A percentile compares a stretch with the other conserved stretches of the same genome.
These are phyloP conservation scores for Bidens hawaiensis DNA, from an alignment of 140 eudicot species.

Conservation along the genomic window DNA sequence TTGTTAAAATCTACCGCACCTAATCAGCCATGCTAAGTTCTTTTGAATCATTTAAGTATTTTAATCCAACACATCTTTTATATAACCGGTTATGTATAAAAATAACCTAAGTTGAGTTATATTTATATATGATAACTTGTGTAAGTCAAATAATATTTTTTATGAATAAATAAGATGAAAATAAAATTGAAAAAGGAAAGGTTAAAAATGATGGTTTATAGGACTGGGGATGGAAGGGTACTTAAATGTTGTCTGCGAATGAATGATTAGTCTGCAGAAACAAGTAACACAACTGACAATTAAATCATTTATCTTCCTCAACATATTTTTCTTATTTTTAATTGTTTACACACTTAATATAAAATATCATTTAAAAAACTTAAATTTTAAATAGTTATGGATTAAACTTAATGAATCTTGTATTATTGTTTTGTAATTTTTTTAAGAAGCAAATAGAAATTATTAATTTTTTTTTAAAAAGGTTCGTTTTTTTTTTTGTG, in stretches of 20 bases:
- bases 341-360: no score
- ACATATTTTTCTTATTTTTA: background rate
- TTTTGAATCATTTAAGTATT: no score
- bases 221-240: constrained; percentile 36
- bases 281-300: constrained; percentile 34
- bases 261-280: constrained; percentile 39
- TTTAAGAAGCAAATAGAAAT: no score
- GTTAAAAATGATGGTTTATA: constrained; percentile 39
- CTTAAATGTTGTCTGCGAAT: constrained; percentile 37
- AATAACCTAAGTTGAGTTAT: background rate
- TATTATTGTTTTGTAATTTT: no score
- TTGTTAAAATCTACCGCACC: background rate
- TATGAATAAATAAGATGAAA: background rate
- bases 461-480: no score
- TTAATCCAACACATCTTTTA: background rate
- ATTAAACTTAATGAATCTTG: background rate
- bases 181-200: background rate
- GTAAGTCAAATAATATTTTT: background rate
- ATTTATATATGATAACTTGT: background rate
- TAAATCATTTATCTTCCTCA: constrained; percentile 27
- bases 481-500: no score
- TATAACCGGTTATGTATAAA: background rate
- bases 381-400: background rate
- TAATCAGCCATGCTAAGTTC: no score
- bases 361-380: no score